phyloP scores from a whole-genome alignment of 2,329 filamentous ascomycete genomes.

The Claviceps lovelessii region DNA sequence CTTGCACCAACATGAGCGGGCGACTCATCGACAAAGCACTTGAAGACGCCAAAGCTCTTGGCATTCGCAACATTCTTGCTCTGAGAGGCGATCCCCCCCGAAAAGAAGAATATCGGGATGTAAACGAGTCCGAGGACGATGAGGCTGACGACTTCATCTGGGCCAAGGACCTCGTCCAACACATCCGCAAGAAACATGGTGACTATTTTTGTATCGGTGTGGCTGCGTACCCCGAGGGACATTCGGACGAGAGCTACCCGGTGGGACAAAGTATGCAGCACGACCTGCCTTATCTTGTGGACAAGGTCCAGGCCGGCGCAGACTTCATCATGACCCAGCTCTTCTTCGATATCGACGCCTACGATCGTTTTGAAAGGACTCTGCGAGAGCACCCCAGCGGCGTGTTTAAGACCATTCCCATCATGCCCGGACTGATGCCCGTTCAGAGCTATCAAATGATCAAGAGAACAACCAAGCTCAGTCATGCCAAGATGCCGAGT shows the following conservation, averaged over 20 bases:
- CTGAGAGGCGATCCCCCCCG: slow-evolving; percentile 82
- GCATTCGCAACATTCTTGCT: slow-evolving; percentile 87
- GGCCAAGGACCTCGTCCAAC: slow-evolving; percentile 76
- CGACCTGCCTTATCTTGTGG: slow-evolving; percentile 76
- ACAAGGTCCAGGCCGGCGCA: slow-evolving; percentile 81
- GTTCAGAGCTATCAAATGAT: slow-evolving; percentile 96
- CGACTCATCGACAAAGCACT: slow-evolving; percentile 74
- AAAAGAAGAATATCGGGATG: slow-evolving; percentile 67
- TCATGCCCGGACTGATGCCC: slow-evolving; percentile 92
- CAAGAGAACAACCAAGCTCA: slow-evolving; percentile 83
- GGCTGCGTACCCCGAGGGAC: slow-evolving; percentile 87
- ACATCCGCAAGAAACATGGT: slow-evolving; percentile 73
- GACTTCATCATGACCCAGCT: slow-evolving; percentile 99
- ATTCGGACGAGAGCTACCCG: slow-evolving; percentile 80
- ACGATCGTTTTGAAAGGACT: slow-evolving; percentile 61
- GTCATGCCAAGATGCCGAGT: slow-evolving; percentile 69
- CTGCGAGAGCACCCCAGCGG: slow-evolving; percentile 72
- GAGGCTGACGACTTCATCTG: slow-evolving; percentile 70
- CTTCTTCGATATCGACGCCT: slow-evolving; percentile 82
- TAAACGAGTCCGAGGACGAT: slow-evolving; percentile 41
- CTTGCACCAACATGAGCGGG: slow-evolving; percentile 94
- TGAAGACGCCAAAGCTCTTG: slow-evolving; percentile 77
- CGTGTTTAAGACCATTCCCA: slow-evolving; percentile 70
- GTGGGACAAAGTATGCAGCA: slow-evolving; percentile 52
- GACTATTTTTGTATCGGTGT: slow-evolving; percentile 96